These are phyloP conservation scores for Stereum hirsutum DNA, from an alignment of 1,284 basidiomycete genomes.

Conservation along the genomic window DNA sequence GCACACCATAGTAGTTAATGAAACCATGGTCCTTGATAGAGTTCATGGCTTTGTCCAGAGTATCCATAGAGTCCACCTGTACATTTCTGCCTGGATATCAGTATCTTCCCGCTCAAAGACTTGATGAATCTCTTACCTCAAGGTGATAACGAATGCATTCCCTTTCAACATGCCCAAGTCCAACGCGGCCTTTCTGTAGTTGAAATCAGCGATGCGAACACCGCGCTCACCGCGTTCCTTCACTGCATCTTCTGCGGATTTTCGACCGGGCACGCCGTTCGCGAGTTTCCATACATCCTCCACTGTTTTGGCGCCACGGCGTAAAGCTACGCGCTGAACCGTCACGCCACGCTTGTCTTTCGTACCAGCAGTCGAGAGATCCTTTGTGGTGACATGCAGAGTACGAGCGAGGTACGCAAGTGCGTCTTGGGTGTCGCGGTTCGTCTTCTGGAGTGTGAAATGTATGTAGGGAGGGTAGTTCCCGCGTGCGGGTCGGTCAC, in stretches of 20 bases:
- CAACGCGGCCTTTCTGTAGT: conserved; percentile 73
- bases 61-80: conserved; percentile 62
- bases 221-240: conserved; percentile 82
- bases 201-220: conserved; percentile 82
- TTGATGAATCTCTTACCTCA: conserved; percentile 52
- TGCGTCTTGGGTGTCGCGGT: conserved; percentile 95
- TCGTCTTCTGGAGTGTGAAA: conserved; percentile 96
- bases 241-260: conserved; percentile 47
- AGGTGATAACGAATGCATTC: conserved; percentile 91
- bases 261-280: conserved; percentile 58
- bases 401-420: conserved; percentile 72
- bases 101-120: neutral
- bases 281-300: conserved; percentile 79
- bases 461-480: conserved; percentile 86
- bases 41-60: conserved; percentile 71
- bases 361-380: conserved; percentile 88
- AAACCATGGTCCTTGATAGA: conserved; percentile 83
- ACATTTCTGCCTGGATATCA: conserved; percentile 56
- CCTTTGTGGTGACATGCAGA: conserved; percentile 68
- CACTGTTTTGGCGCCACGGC: conserved; percentile 71
- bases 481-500: conserved; percentile 42
- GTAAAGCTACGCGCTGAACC: conserved; percentile 84
- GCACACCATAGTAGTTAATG: conserved; percentile 93
- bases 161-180: conserved; percentile 95
- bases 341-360: conserved; percentile 99